A percentile compares a stretch with the other conserved stretches of the same genome.
Evolutionary conservation across 2,329 filamentous ascomycete genomes (phyloP).

Genomic region (Bipolaris bicolor): DNA sequence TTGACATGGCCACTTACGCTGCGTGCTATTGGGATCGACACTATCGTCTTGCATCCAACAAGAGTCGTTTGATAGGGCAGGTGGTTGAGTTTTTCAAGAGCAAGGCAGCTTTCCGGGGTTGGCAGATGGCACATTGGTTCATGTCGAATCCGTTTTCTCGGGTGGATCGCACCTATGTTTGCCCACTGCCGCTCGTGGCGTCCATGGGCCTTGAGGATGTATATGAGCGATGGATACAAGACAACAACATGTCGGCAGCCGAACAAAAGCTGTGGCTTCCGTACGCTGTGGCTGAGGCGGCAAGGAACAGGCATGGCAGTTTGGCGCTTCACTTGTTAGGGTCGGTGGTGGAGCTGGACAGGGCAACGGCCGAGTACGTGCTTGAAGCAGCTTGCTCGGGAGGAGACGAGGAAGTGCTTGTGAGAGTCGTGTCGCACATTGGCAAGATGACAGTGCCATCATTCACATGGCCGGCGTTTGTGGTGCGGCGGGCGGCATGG

Average conservation of each 20-base stretch:
- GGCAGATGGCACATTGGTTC: not conserved
- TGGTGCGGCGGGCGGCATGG: not conserved
- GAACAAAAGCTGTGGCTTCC: not conserved
- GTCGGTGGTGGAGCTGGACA: not conserved
- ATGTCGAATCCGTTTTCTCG: not conserved
- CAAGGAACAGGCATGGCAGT: not conserved
- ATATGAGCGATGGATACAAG: not conserved
- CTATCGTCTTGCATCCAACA: not conserved
- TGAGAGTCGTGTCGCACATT: not conserved
- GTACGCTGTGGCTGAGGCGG: not conserved
- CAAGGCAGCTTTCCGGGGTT: not conserved
- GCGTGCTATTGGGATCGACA: not conserved
- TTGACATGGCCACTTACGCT: not conserved
- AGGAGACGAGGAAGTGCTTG: not conserved
- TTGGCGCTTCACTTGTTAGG: not conserved
- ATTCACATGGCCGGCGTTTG: not conserved
- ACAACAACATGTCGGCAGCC: not conserved
- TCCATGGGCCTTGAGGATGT: not conserved
- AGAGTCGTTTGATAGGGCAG: not conserved
- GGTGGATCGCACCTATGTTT: not conserved
- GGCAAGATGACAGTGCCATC: not conserved
- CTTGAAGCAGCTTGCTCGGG: not conserved
- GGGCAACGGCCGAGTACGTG: not conserved
- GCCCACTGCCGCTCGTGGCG: not conserved
- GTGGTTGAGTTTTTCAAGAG: not conserved